Conservation (phyloP, 2,329 filamentous ascomycete genomes). For the Xylariaceae sp. region DNA sequence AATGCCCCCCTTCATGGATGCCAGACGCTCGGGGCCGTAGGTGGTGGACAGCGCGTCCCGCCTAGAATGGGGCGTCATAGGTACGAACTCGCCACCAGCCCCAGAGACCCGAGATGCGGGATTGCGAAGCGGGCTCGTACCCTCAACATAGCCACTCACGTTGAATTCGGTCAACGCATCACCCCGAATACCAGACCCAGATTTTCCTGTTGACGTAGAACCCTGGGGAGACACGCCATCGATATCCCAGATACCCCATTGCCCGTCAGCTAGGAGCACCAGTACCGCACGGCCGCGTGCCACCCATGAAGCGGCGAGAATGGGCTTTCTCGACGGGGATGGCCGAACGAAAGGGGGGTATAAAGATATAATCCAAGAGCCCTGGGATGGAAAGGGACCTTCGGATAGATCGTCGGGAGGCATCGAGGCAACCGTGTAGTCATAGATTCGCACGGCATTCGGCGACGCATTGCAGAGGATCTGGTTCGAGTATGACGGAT, state of each 20-base stretch:
- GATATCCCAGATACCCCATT: conserved; percentile 63
- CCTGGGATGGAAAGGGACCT: conserved; percentile 47
- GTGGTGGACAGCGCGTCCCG: conserved; percentile 42
- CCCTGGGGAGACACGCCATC: conserved; percentile 47
- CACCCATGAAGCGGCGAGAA: conserved; percentile 58
- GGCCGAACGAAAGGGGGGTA: conserved; percentile 49
- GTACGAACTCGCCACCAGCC: conserved; percentile 44
- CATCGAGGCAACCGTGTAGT: conserved; percentile 48
- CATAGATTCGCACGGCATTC: conserved; percentile 54
- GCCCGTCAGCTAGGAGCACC: conserved; percentile 52
- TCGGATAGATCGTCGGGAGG: conserved; percentile 42
- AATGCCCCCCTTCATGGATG: conserved; percentile 46
- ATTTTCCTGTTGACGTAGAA: conserved; percentile 39
- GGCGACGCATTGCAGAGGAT: conserved; percentile 48
- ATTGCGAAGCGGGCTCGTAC: conserved; percentile 47
- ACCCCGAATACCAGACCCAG: conserved; percentile 45
- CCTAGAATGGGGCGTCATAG: conserved; percentile 57
- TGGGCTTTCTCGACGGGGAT: conserved; percentile 45
- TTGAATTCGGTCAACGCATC: conserved; percentile 53
- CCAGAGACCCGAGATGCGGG: conserved; percentile 29
- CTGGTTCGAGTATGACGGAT: conserved; percentile 50
- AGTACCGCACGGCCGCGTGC: conserved; percentile 52
- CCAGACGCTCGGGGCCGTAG: conserved; percentile 42
- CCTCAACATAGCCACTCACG: conserved; percentile 52
- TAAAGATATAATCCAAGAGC: conserved; percentile 57